Base-by-base conservation (phyloP, 2,329 filamentous ascomycete species). In the Neopestalotiopsis sp. region DNA sequence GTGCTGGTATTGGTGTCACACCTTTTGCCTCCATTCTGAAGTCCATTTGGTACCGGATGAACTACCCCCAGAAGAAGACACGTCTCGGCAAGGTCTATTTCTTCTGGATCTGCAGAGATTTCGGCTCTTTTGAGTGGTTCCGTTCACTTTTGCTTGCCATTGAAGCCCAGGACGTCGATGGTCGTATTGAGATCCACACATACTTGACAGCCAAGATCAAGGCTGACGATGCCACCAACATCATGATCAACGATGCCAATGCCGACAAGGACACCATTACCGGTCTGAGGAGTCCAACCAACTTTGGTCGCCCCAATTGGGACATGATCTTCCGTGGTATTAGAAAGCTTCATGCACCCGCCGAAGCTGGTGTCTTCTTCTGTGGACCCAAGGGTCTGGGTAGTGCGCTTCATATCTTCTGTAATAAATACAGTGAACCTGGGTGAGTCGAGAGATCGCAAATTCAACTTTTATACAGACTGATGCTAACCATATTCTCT, bases 11-110 rank as follows among this genome's bases (percentile, higher is more conserved):
- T 72, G 93, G 93, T 72, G 92, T 95, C 13, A 95, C 93, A n/a
- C 93, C 93, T 0, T 95, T 94, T 81, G 93, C 93, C 13, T 94
- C 92, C 0, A 95, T 95, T 74, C 86, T 95, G 77, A 97, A 97
- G 85, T 94, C 92, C 66, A 95, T 97, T 81, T 97, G 94, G 94
- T 97, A 96, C 84, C 90, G 93, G 64, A 94, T 95, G 91, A 95
- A 94, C 85, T 95, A 94, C 81, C 92, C 92, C 2, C 91, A 93
- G 78, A 89, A 91, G 80, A 92, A 92, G 82, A 95, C 92, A 2
- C 87, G 92, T 4, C 86, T 97, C 58, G 88, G 91, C 76, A 97
- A 96, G 81, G 93, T 97, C 30, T 97, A 96, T 84, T 96, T 96
- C 84, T 94, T 96, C 87, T 96, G 94, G 94, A 91, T 96, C 71